These are phyloP conservation scores for Coemansia sp. DNA, from an alignment of 192 early-diverging fungal genomes.

Conservation along the genomic window DNA sequence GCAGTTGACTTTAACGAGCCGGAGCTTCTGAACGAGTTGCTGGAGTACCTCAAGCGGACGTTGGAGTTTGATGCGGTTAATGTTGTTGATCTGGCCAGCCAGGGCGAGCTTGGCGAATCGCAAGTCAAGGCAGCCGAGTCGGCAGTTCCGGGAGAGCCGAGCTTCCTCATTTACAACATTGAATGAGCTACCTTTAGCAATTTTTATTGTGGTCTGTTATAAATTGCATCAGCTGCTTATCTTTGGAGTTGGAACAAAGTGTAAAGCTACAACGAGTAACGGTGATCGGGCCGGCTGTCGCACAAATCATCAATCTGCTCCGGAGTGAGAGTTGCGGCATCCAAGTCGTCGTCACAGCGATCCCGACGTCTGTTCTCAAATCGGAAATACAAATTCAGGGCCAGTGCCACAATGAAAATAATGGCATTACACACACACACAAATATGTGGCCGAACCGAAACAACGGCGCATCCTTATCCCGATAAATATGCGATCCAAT, in stretches of 20 bases:
- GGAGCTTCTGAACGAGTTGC: slow-evolving; percentile 59
- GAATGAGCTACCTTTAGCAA: neutral
- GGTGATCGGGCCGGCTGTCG: slow-evolving; percentile 38
- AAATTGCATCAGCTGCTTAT: no score
- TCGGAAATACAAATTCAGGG: slow-evolving; percentile 35
- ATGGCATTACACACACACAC: slow-evolving; percentile 36
- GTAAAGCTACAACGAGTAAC: slow-evolving; percentile 33
- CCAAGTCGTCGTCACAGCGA: slow-evolving; percentile 9
- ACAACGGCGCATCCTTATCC: slow-evolving; percentile 54
- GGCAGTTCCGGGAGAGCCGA: slow-evolving; percentile 51
- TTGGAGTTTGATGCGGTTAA: slow-evolving; percentile 60
- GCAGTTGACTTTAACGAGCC: slow-evolving; percentile 79
- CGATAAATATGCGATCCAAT: slow-evolving; percentile 64
- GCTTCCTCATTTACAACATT: slow-evolving; percentile 39
- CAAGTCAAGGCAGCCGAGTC: slow-evolving; percentile 32
- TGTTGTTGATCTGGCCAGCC: slow-evolving; percentile 50
- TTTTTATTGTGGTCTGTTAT: no score
- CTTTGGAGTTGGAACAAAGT: neutral
- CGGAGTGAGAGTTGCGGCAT: slow-evolving; percentile 16
- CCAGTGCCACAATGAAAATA: slow-evolving; percentile 33
- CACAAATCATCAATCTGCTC: slow-evolving; percentile 37
- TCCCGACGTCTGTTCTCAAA: slow-evolving; percentile 42
- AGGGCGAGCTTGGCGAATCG: slow-evolving; percentile 30
- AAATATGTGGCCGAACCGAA: slow-evolving; percentile 54
- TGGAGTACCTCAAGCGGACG: slow-evolving; percentile 59